Percentiles rank a stretch among this genome's conserved stretches.
phyloP scores from a whole-genome alignment of 169 alveolate species.

The Besnoitia besnoiti region DNA sequence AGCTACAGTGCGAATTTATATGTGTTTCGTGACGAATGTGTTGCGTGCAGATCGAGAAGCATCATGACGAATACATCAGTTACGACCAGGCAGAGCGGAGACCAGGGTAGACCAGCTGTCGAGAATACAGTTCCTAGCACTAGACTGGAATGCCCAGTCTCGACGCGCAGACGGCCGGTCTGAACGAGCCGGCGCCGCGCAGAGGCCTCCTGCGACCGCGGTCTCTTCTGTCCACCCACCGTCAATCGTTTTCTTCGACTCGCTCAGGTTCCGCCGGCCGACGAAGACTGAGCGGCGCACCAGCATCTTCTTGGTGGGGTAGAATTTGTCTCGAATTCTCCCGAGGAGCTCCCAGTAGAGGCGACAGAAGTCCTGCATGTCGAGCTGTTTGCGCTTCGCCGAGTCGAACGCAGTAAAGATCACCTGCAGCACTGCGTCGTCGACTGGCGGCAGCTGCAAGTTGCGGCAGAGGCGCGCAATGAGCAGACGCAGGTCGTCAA shows the following conservation, averaged over 20 bases:
- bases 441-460: constrained; percentile 76
- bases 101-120: too few relatives aligned
- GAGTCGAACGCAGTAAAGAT: constrained; percentile 45
- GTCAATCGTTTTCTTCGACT: constrained; percentile 5
- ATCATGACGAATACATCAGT: too few relatives aligned
- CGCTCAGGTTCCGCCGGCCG: constrained; percentile 61
- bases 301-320: constrained; percentile 71
- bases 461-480: constrained; percentile 70
- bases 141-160: too few relatives aligned
- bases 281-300: constrained; percentile 72
- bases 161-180: too few relatives aligned
- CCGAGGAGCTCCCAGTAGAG: constrained; percentile 72
- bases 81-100: too few relatives aligned
- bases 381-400: constrained; percentile 48
- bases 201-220: not conserved
- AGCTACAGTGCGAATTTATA: not conserved
- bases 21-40: too few relatives aligned
- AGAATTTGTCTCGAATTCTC: constrained; percentile 75
- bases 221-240: constrained; percentile 8
- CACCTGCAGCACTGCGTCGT: constrained; percentile 47
- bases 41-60: too few relatives aligned
- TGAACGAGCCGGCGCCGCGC: too few relatives aligned
- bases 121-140: too few relatives aligned
- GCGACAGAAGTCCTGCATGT: constrained; percentile 69
- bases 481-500: constrained; percentile 59